Conservation (phyloP, 108 stramenopile species). For the Skeletonema marinoi region DNA sequence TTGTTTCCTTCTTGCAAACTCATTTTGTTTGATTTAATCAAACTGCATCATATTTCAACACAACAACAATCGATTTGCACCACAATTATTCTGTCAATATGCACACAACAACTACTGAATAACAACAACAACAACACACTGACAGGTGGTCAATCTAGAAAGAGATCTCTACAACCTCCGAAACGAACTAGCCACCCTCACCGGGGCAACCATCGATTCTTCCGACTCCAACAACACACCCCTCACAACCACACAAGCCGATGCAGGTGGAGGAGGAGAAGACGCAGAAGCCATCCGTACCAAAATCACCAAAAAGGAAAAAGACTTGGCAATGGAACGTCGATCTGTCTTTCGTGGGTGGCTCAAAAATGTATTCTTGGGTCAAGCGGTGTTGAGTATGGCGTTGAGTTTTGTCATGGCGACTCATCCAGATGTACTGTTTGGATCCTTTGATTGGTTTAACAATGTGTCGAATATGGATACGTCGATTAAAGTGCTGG, state of each 20-base stretch:
- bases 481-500: slow-evolving; percentile 87
- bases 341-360: slow-evolving; percentile 93
- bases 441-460: slow-evolving; percentile 79
- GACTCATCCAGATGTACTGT: slow-evolving; percentile 66
- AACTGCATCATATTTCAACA: not conserved
- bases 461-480: slow-evolving; percentile 71
- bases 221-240: slow-evolving; percentile 23
- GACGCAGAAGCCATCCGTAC: slow-evolving; percentile 63
- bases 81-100: not conserved
- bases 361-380: slow-evolving; percentile 94
- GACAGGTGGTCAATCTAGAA: slow-evolving; percentile 85
- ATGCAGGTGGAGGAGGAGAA: slow-evolving; percentile 74
- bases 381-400: slow-evolving; percentile 87
- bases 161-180: slow-evolving; percentile 83
- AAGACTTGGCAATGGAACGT: slow-evolving; percentile 80
- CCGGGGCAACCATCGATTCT: slow-evolving; percentile 26
- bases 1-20: not conserved
- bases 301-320: slow-evolving; percentile 89
- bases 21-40: not conserved
- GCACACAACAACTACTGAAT: not conserved
- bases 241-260: slow-evolving; percentile 52
- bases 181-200: slow-evolving; percentile 58
- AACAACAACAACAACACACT: not conserved
- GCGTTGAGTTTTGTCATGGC: slow-evolving; percentile 89
- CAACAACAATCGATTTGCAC: not conserved